Evolutionary conservation across 225 moss, liverwort and hornwort genomes (phyloP), one percentile per base, ranked within the genome.

Genomic region (Lunularia cruciata): DNA sequence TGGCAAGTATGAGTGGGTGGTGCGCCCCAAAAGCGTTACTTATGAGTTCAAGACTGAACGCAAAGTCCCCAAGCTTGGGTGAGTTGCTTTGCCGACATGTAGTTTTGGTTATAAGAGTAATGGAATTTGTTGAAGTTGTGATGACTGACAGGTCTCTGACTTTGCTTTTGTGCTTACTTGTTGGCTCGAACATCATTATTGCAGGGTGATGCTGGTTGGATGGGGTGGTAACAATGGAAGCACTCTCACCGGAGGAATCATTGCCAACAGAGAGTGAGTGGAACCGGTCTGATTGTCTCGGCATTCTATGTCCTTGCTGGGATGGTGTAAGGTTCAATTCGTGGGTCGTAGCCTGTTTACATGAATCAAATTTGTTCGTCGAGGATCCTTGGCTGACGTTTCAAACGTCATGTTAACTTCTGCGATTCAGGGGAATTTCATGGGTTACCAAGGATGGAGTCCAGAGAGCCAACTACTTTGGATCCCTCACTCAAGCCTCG

Each of bases 401-500:
- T n/a, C 43, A 43, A 10, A 2, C 43, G 16, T 43, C 16, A 16
- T 2, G 11, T 31, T 0, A 31, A 19, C 33, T 6, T 47, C 8
- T 65, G 1, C 40, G 23, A 2, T 71, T 33, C 86, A 98, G 90
- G 73, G 96, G 96, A 66, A 98, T 98, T 20, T 98, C 93, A 19
- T 98, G 96, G 96, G 93, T 93, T 61, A 98, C 93, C 2, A 98
- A 93, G 81, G 90, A 93, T 68, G 96, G 96, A 14, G 93, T 91
- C 68, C 93, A 98, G 82, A 89, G 90, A 55, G 89, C 96, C 18
- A 98, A 98, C 55, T 98, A 82, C 64, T 88, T 79, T 10, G 96
- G 96, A 33, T 98, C 96, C 5, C 81, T 98, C 12, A 98, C 93
- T 0, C 93, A 98, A 68, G 86, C 96, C 8, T 92, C 93, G 5